These are phyloP conservation scores for Aspergillus calidoustus DNA, from an alignment of 2,329 filamentous ascomycete genomes.

Conservation along the genomic window DNA sequence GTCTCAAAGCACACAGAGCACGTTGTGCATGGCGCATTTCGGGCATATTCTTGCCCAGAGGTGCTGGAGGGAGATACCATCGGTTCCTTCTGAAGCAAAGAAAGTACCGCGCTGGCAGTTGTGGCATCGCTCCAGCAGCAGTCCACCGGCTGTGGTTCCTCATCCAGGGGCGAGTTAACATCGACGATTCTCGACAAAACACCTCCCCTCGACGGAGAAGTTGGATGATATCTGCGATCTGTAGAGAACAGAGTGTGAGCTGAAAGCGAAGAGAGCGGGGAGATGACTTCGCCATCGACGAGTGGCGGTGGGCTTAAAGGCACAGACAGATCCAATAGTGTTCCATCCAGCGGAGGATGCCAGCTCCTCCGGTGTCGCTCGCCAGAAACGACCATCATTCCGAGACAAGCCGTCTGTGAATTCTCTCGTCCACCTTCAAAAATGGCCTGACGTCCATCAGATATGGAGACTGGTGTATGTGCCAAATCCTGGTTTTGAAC, in stretches of 20 bases:
- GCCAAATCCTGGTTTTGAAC: neutral
- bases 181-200: neutral
- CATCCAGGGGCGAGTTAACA: neutral
- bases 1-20: constrained; percentile 22
- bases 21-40: constrained; percentile 2
- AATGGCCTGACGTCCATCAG: neutral
- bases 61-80: constrained; percentile 4
- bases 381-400: neutral
- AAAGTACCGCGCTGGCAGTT: constrained; percentile 24
- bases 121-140: constrained; percentile 24
- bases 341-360: neutral
- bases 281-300: neutral
- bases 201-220: neutral
- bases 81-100: constrained; percentile 24
- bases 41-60: neutral
- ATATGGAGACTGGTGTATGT: neutral
- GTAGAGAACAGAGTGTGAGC: neutral
- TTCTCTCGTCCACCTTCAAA: neutral
- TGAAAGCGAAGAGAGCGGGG: neutral
- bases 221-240: neutral
- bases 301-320: neutral
- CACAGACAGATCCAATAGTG: neutral
- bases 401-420: neutral
- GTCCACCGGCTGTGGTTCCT: constrained; percentile 1
- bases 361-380: neutral